Base-by-base conservation (phyloP, 2,329 filamentous ascomycete species). In the Alternaria rosae region DNA sequence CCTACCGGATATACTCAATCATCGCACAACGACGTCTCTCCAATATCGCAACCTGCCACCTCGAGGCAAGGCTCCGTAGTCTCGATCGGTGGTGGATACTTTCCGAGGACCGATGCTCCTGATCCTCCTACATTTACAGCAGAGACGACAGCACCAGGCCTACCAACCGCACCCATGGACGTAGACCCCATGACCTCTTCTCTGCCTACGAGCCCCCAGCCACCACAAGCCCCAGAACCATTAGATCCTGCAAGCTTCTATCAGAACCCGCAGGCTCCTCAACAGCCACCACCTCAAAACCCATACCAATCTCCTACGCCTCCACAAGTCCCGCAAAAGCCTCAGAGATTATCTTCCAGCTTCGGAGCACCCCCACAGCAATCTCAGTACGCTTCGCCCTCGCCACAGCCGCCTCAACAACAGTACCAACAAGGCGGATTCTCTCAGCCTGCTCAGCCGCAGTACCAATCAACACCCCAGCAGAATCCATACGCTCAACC, bases 31-130 rank as follows among this genome's bases (percentile, higher is more conserved):
- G 83, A 85, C 54, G 82, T 86, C 4, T 87, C 86, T n/a, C 85
- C 86, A 1, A 78, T 86, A 21, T 85, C 84, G 20, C 76, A 82
- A 42, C 78, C 81, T 12, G 74, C 74, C 1, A 72, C 77, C 32
- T 80, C 80, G 15, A 79, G 84, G 50, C 80, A 82, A 48, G 80
- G 79, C 11, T 87, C 85, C 7, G 75, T 85, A 5, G 70, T 61
- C 21, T 79, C 78, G 11, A 67, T 74, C 6, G 85, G 85, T 20
- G 86, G 85, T 13, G 87, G 86, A 47, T 89, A 88, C 76, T 89
- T 88, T 61, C 87, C 86, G 4, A 78, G 80, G 52, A 73, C 73
- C 6, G 70, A 77, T 13, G 80, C 85, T 8, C 83, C 84, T 8
- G 70, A 77, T 21, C 80, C 85, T 8, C 83, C 85, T 5, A 82